Evolutionary conservation across 768 basidiomycete genomes (phyloP), one percentile per base, ranked within the genome.

Genomic region (Suillus plorans): DNA sequence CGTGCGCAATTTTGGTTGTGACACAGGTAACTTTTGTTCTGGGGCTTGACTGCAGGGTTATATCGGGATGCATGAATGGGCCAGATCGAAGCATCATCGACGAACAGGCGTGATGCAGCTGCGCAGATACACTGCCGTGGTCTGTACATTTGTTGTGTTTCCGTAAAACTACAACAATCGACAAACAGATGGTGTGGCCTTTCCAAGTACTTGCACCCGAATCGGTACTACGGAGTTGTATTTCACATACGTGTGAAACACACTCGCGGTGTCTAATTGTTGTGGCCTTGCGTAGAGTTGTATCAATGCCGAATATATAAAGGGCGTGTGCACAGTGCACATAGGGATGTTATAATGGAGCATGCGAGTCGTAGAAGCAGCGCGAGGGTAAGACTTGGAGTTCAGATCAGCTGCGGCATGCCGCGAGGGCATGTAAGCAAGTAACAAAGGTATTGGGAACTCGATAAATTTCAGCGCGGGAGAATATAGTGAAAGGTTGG

Each of bases 261-360:
- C 25, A 39, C 49, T 64, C 2, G 70, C 68, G 1, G 69, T 70
- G 14, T 70, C 61, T 0, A 73, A 67, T 58, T 75, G 74, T 2
- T 66, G 65, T 5, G 74, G 70, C 18, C 69, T 55, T 7, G 69
- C 60, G 47, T 73, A 75, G 0, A 72, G 52, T 42, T 73, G 71
- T 7, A 72, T 59, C 5, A 69, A 44, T 1, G 69, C 1, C 69
- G 73, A 71, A 28, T 70, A 69, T 0, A 69, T 69, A 0, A 69
- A 73, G 10, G 59, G 53, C 1, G 72, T 67, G 5, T 42, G 57
- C 5, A 66, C 28, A 65, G 4, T 42, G 57, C 5, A 66, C 28
- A 50, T 74, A 74, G 0, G 67, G 62, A 53, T 64, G 69, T 16
- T 64, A 25, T 13, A 68, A 70, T 3, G 70, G 68, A 28, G 63